These are phyloP conservation scores for Aureobasidium zeae DNA, from an alignment of 2,329 filamentous ascomycete species.

Conservation along the genomic window DNA sequence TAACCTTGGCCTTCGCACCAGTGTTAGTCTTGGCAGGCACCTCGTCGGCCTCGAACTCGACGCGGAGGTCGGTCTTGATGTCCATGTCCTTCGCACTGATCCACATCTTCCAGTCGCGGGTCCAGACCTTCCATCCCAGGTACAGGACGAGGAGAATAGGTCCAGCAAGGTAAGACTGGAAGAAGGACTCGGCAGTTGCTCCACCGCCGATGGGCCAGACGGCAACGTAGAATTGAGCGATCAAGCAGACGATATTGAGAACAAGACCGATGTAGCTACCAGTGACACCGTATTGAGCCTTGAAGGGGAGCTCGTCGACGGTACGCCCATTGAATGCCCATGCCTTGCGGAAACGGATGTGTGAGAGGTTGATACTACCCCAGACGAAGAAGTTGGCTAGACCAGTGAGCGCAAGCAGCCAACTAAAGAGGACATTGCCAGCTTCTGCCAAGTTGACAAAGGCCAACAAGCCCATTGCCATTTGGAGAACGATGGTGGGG, in stretches of 20 bases:
- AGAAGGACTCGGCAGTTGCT: slow-evolving; percentile 18
- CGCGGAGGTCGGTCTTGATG: slow-evolving; percentile 18
- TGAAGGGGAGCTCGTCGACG: slow-evolving; percentile 53
- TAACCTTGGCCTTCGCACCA: slow-evolving; percentile 4
- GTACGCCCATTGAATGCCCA: slow-evolving; percentile 58
- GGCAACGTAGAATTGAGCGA: slow-evolving; percentile 33
- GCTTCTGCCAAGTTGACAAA: slow-evolving; percentile 57
- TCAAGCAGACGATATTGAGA: slow-evolving; percentile 45
- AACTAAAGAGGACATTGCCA: slow-evolving; percentile 57
- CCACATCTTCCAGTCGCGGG: slow-evolving; percentile 17
- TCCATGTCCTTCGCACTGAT: slow-evolving; percentile 21
- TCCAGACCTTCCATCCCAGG: slow-evolving; percentile 20
- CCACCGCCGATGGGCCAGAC: slow-evolving; percentile 16
- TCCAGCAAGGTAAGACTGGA: slow-evolving; percentile 21
- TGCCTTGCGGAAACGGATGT: slow-evolving; percentile 76
- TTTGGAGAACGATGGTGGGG: slow-evolving; percentile 57
- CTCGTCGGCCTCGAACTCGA: slow-evolving; percentile 7
- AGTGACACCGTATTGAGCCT: slow-evolving; percentile 46
- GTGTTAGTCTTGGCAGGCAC: neutral
- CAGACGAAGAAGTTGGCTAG: slow-evolving; percentile 67
- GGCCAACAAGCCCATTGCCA: slow-evolving; percentile 58
- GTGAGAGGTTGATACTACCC: slow-evolving; percentile 72
- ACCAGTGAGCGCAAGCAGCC: slow-evolving; percentile 64
- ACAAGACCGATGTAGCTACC: slow-evolving; percentile 53
- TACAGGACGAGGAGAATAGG: slow-evolving; percentile 21